Base-by-base conservation (phyloP, 495 filamentous ascomycete genomes). In the Xylaria curta region DNA sequence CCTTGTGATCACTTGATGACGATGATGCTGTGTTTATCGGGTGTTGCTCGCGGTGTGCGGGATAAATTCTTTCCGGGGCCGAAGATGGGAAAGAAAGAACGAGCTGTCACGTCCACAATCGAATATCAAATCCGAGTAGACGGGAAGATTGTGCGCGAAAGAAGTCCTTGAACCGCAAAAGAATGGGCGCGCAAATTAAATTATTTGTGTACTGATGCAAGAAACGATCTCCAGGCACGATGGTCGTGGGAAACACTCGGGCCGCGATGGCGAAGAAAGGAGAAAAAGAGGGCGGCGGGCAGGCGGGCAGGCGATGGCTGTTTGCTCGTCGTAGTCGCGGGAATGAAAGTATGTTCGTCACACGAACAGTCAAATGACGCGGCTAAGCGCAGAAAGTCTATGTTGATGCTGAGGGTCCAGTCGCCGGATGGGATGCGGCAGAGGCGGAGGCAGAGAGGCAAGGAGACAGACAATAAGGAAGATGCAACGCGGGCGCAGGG, bases 41-140 rank as follows among this genome's bases (percentile, higher is more conserved):
- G 47, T 51, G n/a, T 31, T 42, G 9, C 38, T 66, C 44, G 62
- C n/a, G 53, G 5, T 47, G 13, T 68, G 70, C 54, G 63, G 70
- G 56, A 72, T 62, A 68, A 72, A 51, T 62, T 46, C 71, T 76
- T 74, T 75, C 75, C 46, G 36, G 72, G 72, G 66, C 66, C 36
- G 63, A 73, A 74, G 72, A 71, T 40, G 53, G 68, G 73, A 74
- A 76, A 73, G 72, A 72, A 70, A 73, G 70, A 66, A 65, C 74
- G 74, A 44, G 71, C 68, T 21, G 70, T 36, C 59, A 44, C 49
- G 68, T 60, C 49, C 9, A 70, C 59, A 77, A 63, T 74, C 81
- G 82, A 82, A 85, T 86, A 71, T 86, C 85, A 81, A 85, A 86
- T 83, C 78, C 82, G 80, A 76, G 61, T 24, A 67, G 42, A 64